Evolutionary conservation across 2,329 filamentous ascomycete genomes (phyloP), one percentile per base, ranked within the genome.

Genomic region (Talaromyces albobiverticillius): DNA sequence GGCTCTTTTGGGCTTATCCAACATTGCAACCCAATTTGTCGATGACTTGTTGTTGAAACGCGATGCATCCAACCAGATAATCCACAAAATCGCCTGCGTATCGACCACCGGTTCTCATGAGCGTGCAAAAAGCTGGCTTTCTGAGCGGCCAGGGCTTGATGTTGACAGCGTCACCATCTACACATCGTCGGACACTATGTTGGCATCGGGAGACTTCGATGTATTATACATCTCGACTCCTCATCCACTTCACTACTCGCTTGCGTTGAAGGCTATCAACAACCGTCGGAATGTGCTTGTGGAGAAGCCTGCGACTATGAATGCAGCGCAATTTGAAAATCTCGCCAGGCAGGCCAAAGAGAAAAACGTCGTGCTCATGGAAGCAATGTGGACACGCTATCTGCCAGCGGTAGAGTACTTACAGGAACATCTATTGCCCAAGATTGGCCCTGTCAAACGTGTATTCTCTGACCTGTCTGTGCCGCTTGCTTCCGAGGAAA

Each of bases 391-490:
- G 64, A 66, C 63, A 23, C 54, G 61, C 14, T 64, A 66, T 55
- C 57, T 67, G 4, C 64, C 63, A 49, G 60, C 61, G n/a, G 61
- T 62, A 13, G 46, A 47, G 40, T 62, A 65, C 51, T 53, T 66
- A 22, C 59, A 55, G 38, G 51, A 80, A 81, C 63, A 77, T 82
- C 64, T 78, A 87, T 65, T 61, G 78, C 81, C 2, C 77, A 86
- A 60, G 81, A 77, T 53, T 73, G 83, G 51, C 79, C 74, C 55
- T 71, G 78, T 51, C 78, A 85, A 66, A 74, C 78, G 64, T 31
- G 59, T 65, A 16, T 64, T 57, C 51, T 55, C 64, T 38, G 64
- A 66, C 23, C 63, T 64, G 57, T 62, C 59, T 18, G 62, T 66
- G 38, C 64, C 64, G 13, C 64, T 65, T 38, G 59, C 60, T 25